phyloP scores from a whole-genome alignment of 148 eudicot species.

The Diospyros kaki region DNA sequence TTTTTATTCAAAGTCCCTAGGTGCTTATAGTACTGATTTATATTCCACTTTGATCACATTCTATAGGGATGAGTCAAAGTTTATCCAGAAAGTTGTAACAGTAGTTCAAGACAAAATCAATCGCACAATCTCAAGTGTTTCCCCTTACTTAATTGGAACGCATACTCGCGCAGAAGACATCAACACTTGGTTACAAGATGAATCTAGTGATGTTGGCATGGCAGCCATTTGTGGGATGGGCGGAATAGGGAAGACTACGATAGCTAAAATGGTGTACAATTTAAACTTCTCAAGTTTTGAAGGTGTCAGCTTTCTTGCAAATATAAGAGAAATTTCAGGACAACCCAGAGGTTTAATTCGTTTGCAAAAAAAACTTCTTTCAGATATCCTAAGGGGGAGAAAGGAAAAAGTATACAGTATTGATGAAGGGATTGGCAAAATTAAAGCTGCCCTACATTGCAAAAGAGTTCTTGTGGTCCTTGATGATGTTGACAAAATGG shows the following conservation, averaged over 20 bases:
- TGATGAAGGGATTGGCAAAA: no score
- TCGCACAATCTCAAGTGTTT: not conserved
- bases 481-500: not conserved
- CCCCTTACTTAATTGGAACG: not conserved
- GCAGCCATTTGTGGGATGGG: not conserved
- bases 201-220: not conserved
- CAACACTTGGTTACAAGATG: not conserved
- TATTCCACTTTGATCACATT: not conserved
- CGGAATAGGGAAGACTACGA: conserved; percentile 8
- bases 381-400: not conserved
- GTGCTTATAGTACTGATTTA: not conserved
- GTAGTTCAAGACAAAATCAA: not conserved
- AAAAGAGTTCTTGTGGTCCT: not conserved
- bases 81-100: not conserved
- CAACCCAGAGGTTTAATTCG: not conserved
- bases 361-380: not conserved
- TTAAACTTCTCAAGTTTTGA: not conserved
- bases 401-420: not conserved
- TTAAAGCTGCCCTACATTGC: not conserved
- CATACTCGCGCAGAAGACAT: not conserved
- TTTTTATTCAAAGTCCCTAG: not conserved
- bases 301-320: not conserved
- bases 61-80: conserved; percentile 1
- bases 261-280: not conserved
- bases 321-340: not conserved